A percentile compares a stretch with the other conserved stretches of the same genome.
Conservation (phyloP, 345 rosid species). For the Draba incana region DNA sequence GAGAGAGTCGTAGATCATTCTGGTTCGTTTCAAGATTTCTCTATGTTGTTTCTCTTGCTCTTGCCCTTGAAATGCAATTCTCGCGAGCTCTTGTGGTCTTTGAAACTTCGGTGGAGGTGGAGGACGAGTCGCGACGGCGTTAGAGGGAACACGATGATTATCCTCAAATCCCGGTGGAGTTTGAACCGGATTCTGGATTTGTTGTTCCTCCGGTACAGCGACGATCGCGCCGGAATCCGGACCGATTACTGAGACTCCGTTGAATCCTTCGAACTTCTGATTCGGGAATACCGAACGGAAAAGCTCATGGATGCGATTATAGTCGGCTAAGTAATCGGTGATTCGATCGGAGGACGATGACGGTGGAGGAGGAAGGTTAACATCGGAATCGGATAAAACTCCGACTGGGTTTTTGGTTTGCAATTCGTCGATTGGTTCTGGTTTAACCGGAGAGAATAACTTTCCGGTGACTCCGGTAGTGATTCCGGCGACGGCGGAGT, state of each 20-base stretch:
- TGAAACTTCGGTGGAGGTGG: slow-evolving; percentile 5
- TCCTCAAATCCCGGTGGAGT: neutral
- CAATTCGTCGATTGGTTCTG: slow-evolving; percentile 55
- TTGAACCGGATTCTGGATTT: neutral
- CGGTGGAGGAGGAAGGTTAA: slow-evolving; percentile 40
- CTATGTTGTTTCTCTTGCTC: slow-evolving; percentile 56
- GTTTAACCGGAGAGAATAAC: slow-evolving; percentile 54
- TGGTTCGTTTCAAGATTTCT: slow-evolving; percentile 55
- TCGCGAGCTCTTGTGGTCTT: slow-evolving; percentile 70
- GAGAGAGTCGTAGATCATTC: slow-evolving; percentile 67
- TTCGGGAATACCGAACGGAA: slow-evolving; percentile 65
- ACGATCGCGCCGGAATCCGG: slow-evolving; percentile 60
- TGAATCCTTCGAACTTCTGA: slow-evolving; percentile 37
- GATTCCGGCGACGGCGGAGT: slow-evolving; percentile 35
- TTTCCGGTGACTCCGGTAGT: slow-evolving; percentile 29
- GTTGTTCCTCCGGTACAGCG: slow-evolving; percentile 40
- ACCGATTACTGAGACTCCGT: no score
- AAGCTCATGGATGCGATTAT: slow-evolving; percentile 54
- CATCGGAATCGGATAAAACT: slow-evolving; percentile 40
- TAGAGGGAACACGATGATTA: neutral
- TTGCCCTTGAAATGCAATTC: slow-evolving; percentile 49
- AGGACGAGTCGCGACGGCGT: slow-evolving; percentile 36
- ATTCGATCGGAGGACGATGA: slow-evolving; percentile 27
- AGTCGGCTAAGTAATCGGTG: slow-evolving; percentile 54
- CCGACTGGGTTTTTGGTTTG: slow-evolving; percentile 23